Conservation (phyloP, 441 rosid genomes). For the Viola pubescens region DNA sequence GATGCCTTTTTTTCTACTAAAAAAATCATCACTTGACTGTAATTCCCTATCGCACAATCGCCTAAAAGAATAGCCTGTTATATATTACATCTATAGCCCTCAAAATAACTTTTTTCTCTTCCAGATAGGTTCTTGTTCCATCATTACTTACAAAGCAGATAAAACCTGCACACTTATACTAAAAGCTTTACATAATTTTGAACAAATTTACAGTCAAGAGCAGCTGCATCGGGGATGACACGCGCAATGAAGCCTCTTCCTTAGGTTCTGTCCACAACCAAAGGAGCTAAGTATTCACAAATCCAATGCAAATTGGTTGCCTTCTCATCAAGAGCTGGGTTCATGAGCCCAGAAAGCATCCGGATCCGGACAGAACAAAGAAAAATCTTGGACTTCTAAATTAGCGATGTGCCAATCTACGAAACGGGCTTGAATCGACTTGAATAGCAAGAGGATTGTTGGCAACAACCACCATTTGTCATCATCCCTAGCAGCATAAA, state of each 20-base stretch:
- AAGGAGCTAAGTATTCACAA: background rate
- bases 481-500: constrained; percentile 50
- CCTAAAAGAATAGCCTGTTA: constrained; percentile 4
- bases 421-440: constrained; percentile 75
- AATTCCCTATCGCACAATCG: background rate
- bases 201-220: constrained; percentile 26
- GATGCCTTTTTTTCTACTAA: background rate
- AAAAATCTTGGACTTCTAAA: constrained; percentile 72
- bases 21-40: background rate
- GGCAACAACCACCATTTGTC: constrained; percentile 96
- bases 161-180: constrained; percentile 19
- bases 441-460: constrained; percentile 55
- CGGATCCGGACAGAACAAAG: constrained; percentile 78
- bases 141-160: constrained; percentile 15
- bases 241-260: constrained; percentile 10
- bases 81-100: constrained; percentile 6
- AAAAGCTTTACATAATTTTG: constrained; percentile 29
- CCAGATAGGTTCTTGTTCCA: background rate
- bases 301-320: background rate
- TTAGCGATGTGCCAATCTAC: constrained; percentile 93
- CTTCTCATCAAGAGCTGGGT: constrained; percentile 39
- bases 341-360: constrained; percentile 92
- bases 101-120: constrained; percentile 6
- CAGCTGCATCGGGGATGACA: constrained; percentile 6
- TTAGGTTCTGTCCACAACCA: background rate